phyloP scores from a whole-genome alignment of 2,329 filamentous ascomycete genomes.

The Aspergillus novofumigatus region DNA sequence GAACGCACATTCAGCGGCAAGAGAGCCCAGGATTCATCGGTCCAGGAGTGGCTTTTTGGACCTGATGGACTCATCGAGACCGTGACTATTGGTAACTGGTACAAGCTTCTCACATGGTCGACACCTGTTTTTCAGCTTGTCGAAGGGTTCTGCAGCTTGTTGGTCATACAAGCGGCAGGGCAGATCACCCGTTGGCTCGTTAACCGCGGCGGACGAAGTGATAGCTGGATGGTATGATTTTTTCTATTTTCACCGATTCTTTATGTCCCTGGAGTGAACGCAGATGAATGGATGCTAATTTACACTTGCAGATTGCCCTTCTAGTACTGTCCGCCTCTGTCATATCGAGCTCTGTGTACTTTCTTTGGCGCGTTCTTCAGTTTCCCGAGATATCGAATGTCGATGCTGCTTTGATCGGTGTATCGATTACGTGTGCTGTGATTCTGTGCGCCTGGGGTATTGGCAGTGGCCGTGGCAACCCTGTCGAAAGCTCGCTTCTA shows the following conservation, averaged over 20 bases:
- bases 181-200: slow-evolving; percentile 95
- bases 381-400: slow-evolving; percentile 92
- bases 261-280: neutral
- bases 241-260: slow-evolving; percentile 14
- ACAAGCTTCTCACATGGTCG: slow-evolving; percentile 81
- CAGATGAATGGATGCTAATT: slow-evolving; percentile 13
- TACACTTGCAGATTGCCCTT: slow-evolving; percentile 65
- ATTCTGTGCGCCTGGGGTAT: slow-evolving; percentile 94
- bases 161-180: slow-evolving; percentile 91
- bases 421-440: slow-evolving; percentile 85
- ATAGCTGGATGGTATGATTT: slow-evolving; percentile 83
- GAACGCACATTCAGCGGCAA: slow-evolving; percentile 70
- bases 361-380: slow-evolving; percentile 88
- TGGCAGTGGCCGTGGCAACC: slow-evolving; percentile 86
- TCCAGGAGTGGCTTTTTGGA: slow-evolving; percentile 86
- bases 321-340: slow-evolving; percentile 84
- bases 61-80: slow-evolving; percentile 75
- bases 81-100: slow-evolving; percentile 79
- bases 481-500: slow-evolving; percentile 88
- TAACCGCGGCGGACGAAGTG: slow-evolving; percentile 78
- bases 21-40: slow-evolving; percentile 58
- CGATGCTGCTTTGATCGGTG: slow-evolving; percentile 87
- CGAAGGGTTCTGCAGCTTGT: slow-evolving; percentile 92
- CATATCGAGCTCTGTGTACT: slow-evolving; percentile 91
- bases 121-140: slow-evolving; percentile 90